These are phyloP conservation scores for Pisolithus albus DNA, from an alignment of 768 basidiomycete genomes.

Conservation along the genomic window DNA sequence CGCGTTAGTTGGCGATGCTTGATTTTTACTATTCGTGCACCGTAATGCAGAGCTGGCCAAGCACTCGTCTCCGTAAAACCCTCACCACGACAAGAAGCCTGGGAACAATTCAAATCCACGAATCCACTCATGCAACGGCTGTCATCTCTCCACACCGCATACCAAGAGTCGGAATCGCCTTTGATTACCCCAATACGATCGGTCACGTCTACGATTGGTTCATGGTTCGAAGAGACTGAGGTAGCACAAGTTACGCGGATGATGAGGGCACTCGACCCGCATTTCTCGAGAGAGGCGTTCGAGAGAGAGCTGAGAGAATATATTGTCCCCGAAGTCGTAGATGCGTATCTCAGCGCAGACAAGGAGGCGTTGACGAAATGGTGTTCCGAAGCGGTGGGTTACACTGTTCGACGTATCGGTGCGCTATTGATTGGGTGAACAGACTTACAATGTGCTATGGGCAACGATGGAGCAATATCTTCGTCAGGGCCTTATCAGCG, in stretches of 20 bases:
- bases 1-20: no score
- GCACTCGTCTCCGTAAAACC: slow-evolving; percentile 81
- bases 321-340: slow-evolving; percentile 95
- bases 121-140: slow-evolving; percentile 69
- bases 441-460: slow-evolving; percentile 99
- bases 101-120: slow-evolving; percentile 73
- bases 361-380: slow-evolving; percentile 77
- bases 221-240: slow-evolving; percentile 96
- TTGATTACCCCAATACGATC: slow-evolving; percentile 73
- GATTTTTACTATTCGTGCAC: no score
- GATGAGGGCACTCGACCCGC: slow-evolving; percentile 85
- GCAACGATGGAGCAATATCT: slow-evolving; percentile 95
- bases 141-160: slow-evolving; percentile 55
- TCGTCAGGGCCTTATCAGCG: slow-evolving; percentile 82
- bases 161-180: slow-evolving; percentile 91
- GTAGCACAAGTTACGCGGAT: slow-evolving; percentile 88
- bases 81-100: slow-evolving; percentile 69
- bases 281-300: slow-evolving; percentile 80
- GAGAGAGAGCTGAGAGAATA: slow-evolving; percentile 91
- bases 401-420: not conserved
- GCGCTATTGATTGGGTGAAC: not conserved
- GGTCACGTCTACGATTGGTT: slow-evolving; percentile 79
- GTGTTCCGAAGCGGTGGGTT: slow-evolving; percentile 91
- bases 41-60: slow-evolving; percentile 62
- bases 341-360: slow-evolving; percentile 91